Evolutionary conservation across 2,329 filamentous ascomycete species (phyloP).

Genomic region (Apiospora phragmitis): DNA sequence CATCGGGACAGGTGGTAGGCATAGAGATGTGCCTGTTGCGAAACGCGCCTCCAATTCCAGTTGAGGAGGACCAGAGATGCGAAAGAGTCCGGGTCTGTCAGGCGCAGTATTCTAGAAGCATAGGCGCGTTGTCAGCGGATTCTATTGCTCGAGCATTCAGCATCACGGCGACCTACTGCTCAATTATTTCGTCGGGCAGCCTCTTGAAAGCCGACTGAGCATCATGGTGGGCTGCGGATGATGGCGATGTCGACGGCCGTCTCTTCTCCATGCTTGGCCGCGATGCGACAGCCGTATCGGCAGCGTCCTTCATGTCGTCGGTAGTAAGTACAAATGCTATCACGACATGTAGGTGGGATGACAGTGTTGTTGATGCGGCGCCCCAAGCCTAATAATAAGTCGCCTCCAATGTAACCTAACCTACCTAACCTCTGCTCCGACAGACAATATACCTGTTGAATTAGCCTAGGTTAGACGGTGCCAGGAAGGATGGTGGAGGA

Average conservation of each 20-base stretch:
- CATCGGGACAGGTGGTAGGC: conserved; percentile 62
- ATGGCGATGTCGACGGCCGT: conserved; percentile 9
- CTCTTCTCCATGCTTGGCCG: conserved; percentile 11
- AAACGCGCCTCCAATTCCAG: conserved; percentile 64
- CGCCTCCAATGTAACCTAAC: neutral
- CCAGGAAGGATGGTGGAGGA: conserved; percentile 1
- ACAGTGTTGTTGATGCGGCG: neutral
- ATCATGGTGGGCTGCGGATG: conserved; percentile 6
- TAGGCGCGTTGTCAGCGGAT: neutral
- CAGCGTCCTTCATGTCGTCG: neutral
- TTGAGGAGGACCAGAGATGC: conserved; percentile 67
- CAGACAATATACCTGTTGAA: neutral
- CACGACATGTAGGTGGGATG: neutral
- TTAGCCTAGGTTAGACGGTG: neutral
- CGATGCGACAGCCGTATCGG: neutral
- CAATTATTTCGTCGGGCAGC: conserved; percentile 68
- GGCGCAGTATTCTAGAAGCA: conserved; percentile 55
- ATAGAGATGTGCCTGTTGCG: conserved; percentile 65
- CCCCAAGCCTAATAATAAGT: neutral
- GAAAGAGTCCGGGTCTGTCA: conserved; percentile 63
- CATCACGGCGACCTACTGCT: conserved; percentile 51
- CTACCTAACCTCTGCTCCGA: neutral
- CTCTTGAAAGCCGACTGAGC: conserved; percentile 48
- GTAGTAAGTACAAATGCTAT: neutral
- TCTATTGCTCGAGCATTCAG: neutral